A percentile compares a stretch with the other conserved stretches of the same genome.
phyloP scores from a whole-genome alignment of 2,329 filamentous ascomycete species.

The Ilyonectria sp. region DNA sequence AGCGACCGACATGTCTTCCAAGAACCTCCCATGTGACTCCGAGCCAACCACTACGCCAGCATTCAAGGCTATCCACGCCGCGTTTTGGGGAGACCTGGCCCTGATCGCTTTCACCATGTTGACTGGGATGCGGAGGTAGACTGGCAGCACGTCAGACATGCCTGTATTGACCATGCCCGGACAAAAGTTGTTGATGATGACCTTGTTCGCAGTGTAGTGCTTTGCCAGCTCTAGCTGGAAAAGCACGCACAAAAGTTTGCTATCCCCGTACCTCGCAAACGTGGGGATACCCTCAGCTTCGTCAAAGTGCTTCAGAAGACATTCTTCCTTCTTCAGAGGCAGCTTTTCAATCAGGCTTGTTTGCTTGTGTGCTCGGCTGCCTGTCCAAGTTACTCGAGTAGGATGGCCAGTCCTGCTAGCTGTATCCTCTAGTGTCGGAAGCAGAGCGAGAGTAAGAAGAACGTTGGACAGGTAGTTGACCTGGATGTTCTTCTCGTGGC shows the following conservation, averaged over 20 bases:
- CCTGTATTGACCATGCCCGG: constrained; percentile 32
- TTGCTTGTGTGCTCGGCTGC: constrained; percentile 34
- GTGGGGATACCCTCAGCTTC: neutral
- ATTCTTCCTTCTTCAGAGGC: neutral
- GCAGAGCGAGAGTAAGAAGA: constrained; percentile 39
- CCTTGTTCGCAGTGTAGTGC: constrained; percentile 20
- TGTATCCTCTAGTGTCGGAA: constrained; percentile 39
- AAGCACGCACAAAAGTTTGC: constrained; percentile 35
- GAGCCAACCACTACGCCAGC: constrained; percentile 32
- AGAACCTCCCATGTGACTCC: constrained; percentile 34
- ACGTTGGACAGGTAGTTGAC: constrained; percentile 50
- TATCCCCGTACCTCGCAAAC: constrained; percentile 26
- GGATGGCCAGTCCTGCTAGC: constrained; percentile 16
- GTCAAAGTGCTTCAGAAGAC: constrained; percentile 25
- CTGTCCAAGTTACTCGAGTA: constrained; percentile 36
- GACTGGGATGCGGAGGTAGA: constrained; percentile 30
- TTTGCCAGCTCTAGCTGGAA: constrained; percentile 37
- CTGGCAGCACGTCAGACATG: constrained; percentile 30
- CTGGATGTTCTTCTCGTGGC: constrained; percentile 46
- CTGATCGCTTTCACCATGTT: constrained; percentile 6
- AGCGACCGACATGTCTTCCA: constrained; percentile 27
- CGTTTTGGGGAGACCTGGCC: constrained; percentile 31
- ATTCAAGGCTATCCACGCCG: constrained; percentile 36
- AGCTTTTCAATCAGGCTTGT: constrained; percentile 21
- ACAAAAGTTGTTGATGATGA: constrained; percentile 38